Conservation (phyloP, 768 basidiomycete species). For the Pleurotus pulmonarius region DNA sequence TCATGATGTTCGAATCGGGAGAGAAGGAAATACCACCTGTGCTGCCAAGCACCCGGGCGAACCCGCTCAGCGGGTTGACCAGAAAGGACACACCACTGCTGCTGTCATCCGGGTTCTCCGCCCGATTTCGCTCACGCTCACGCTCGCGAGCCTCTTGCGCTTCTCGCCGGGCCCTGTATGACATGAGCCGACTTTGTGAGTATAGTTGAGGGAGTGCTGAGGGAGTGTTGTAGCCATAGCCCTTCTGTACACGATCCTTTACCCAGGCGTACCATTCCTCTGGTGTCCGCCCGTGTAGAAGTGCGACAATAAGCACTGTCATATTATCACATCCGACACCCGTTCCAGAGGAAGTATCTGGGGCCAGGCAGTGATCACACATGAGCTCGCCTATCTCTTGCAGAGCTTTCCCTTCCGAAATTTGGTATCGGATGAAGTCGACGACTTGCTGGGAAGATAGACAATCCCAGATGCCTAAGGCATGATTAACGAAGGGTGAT, state of each 20-base stretch:
- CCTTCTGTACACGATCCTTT: slow-evolving; percentile 70
- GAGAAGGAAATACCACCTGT: slow-evolving; percentile 64
- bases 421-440: slow-evolving; percentile 79
- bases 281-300: slow-evolving; percentile 83
- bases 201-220: slow-evolving; percentile 73
- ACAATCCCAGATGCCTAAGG: slow-evolving; percentile 97
- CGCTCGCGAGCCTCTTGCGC: slow-evolving; percentile 49
- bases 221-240: slow-evolving; percentile 79
- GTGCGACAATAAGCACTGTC: slow-evolving; percentile 89
- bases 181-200: slow-evolving; percentile 54
- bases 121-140: slow-evolving; percentile 16
- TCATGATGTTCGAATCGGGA: slow-evolving; percentile 49
- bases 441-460: slow-evolving; percentile 89
- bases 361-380: slow-evolving; percentile 91
- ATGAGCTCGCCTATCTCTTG: slow-evolving; percentile 85
- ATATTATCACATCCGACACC: slow-evolving; percentile 99
- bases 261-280: slow-evolving; percentile 94
- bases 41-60: slow-evolving; percentile 55
- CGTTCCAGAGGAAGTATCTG: slow-evolving; percentile 83
- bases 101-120: slow-evolving; percentile 20
- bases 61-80: slow-evolving; percentile 30
- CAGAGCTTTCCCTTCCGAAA: slow-evolving; percentile 77
- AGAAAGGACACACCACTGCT: slow-evolving; percentile 27
- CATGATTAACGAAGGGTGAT: neutral
- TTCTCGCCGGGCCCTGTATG: slow-evolving; percentile 61